phyloP scores from a whole-genome alignment of 208 protist genomes.

The Leishmania amazonensis region DNA sequence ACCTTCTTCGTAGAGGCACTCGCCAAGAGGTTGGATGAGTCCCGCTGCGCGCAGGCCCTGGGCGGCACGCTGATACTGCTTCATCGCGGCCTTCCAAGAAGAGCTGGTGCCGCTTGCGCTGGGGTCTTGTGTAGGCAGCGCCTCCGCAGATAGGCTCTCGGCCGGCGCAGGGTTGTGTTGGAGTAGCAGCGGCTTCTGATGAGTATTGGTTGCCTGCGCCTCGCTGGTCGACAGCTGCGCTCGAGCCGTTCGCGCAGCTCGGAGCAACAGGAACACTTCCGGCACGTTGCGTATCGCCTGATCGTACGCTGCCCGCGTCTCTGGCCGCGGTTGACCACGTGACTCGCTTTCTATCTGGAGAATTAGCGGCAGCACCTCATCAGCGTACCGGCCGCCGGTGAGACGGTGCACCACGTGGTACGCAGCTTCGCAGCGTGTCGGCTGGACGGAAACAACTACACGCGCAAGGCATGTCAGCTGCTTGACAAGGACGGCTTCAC shows the following conservation, averaged over 20 bases:
- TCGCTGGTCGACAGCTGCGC: constrained; percentile 22
- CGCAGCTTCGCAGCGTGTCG: constrained; percentile 35
- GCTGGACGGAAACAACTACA: constrained; percentile 45
- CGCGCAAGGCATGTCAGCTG: constrained; percentile 49
- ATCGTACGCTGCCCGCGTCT: constrained; percentile 29
- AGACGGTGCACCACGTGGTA: constrained; percentile 50
- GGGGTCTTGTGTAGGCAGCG: background rate
- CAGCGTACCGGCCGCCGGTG: constrained; percentile 58
- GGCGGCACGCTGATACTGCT: constrained; percentile 48
- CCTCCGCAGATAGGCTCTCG: background rate
- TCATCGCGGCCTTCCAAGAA: constrained; percentile 41
- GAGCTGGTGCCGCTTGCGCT: background rate
- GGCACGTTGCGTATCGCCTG: constrained; percentile 43
- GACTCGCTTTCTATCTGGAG: constrained; percentile 35
- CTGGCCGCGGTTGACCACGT: background rate
- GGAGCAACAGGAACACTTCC: constrained; percentile 42
- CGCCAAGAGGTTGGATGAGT: constrained; percentile 60
- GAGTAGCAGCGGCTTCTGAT: background rate
- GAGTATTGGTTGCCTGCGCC: background rate
- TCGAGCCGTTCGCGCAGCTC: constrained; percentile 43
- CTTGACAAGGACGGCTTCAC: constrained; percentile 51
- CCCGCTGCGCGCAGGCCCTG: constrained; percentile 50
- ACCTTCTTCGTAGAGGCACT: constrained; percentile 77
- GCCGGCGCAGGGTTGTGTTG: background rate
- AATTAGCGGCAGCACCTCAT: constrained; percentile 53